Evolutionary conservation across 164 flowering plant genomes (phyloP), one percentile per base, ranked within the genome.

Genomic region (Annona cherimola): DNA sequence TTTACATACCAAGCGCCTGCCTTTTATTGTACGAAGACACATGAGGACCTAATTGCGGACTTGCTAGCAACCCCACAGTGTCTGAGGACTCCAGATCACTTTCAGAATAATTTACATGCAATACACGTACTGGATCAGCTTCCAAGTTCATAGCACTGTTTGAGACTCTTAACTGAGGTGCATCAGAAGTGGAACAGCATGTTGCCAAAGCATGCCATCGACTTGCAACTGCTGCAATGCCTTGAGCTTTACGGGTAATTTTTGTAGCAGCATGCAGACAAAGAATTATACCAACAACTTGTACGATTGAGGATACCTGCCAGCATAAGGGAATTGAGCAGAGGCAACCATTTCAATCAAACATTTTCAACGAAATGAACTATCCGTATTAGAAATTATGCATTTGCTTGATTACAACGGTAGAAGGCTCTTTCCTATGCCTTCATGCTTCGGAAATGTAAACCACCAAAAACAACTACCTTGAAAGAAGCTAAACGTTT

Each of bases 191-290:
- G 11, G 87, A 79, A 70, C 72, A 74, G 74, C 91, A 85, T n/a
- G 95, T 86, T 39, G 78, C 81, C 69, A 87, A 69, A 43, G 96
- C 97, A 84, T 92, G 96, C 98, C 96, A 91, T 82, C 83, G 85
- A 68, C 90, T 84, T 61, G 94, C 96, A 73, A 89, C 67, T 3
- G 96, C 82, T 69, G 84, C 93, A 68, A 93, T 76, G 68, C 88
- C 79, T 75, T 87, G 96, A 35, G 98, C 98, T 82, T 94, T 88
- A 67, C 87, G 96, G 1, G 98, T 89, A 68, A 93, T 90, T 77
- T 84, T 93, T 67, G 97, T 86, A 41, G 98, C 96, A 26, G 85
- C 97, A 76, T 83, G 86, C 81, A 93, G 75, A 75, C 94, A 90
- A 68, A 92, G 73, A 78, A 77, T 76, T 73, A 90, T 78, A 35